Evolutionary conservation across 495 filamentous ascomycete species (phyloP).

Genomic region (Penicillium cosmopolitanum): DNA sequence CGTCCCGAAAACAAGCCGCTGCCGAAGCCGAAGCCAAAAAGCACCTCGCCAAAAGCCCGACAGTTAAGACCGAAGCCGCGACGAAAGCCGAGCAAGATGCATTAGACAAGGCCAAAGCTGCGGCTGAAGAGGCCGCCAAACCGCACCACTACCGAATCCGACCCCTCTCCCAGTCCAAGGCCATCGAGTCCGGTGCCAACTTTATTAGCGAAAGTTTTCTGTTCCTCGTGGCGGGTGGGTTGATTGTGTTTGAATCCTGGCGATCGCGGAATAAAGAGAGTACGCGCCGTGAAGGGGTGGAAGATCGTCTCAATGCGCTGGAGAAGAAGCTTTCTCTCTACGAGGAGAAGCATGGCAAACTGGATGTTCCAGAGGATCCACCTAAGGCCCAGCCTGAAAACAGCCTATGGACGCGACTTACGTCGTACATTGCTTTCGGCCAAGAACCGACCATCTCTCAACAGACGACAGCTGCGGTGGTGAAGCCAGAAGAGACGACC

Average conservation of each 20-base stretch:
- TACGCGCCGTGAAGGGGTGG: constrained; percentile 73
- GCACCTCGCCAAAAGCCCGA: constrained; percentile 72
- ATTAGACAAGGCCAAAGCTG: constrained; percentile 52
- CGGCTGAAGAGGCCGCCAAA: constrained; percentile 50
- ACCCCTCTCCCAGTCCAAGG: constrained; percentile 86
- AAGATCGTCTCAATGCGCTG: constrained; percentile 64
- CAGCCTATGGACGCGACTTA: constrained; percentile 38
- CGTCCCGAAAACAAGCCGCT: constrained; percentile 54
- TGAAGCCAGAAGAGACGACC: not conserved
- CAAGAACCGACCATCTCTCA: constrained; percentile 24
- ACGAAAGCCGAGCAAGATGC: constrained; percentile 63
- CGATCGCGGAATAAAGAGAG: constrained; percentile 76
- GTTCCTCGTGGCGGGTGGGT: constrained; percentile 72
- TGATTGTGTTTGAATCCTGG: constrained; percentile 84
- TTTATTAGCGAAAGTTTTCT: constrained; percentile 93
- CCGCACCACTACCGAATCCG: constrained; percentile 60
- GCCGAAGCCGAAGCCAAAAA: constrained; percentile 53
- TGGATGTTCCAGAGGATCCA: constrained; percentile 30
- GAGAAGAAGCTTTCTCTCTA: constrained; percentile 66
- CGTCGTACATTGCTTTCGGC: constrained; percentile 38
- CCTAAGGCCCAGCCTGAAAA: constrained; percentile 28
- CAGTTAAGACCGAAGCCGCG: constrained; percentile 79
- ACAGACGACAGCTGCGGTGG: not conserved
- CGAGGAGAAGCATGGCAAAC: constrained; percentile 45
- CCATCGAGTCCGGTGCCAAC: constrained; percentile 93